phyloP scores from a whole-genome alignment of 2,329 filamentous ascomycete genomes.

The Tothia fuscella region DNA sequence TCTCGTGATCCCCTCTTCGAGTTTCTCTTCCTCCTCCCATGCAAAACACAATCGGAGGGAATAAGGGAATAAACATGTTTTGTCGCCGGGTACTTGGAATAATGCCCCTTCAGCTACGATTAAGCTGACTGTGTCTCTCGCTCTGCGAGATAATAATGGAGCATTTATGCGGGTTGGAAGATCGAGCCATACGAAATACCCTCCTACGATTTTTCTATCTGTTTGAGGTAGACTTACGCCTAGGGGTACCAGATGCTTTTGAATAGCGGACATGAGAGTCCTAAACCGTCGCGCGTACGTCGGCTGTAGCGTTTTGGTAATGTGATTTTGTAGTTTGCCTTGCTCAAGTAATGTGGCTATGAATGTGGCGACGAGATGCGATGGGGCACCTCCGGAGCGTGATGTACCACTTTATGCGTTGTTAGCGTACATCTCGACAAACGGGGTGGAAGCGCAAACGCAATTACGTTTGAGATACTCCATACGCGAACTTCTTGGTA shows the following conservation, averaged over 20 bases:
- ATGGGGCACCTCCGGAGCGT: conserved; percentile 47
- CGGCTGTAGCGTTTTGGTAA: conserved; percentile 41
- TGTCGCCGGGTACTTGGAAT: conserved; percentile 54
- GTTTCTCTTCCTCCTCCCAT: conserved; percentile 54
- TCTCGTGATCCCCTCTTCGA: conserved; percentile 56
- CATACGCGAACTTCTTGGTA: conserved; percentile 47
- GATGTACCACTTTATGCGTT: conserved; percentile 38
- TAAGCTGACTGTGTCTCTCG: conserved; percentile 51
- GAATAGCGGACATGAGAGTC: conserved; percentile 47
- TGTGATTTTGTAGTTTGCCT: conserved; percentile 40
- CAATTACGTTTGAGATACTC: conserved; percentile 46
- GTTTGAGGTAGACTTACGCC: conserved; percentile 38
- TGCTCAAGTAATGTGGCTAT: conserved; percentile 42
- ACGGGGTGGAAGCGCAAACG: conserved; percentile 15
- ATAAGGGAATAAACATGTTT: conserved; percentile 41
- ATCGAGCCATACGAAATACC: conserved; percentile 76
- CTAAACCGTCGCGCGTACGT: conserved; percentile 42
- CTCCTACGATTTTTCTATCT: conserved; percentile 23
- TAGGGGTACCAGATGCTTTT: conserved; percentile 47
- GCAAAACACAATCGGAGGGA: conserved; percentile 58
- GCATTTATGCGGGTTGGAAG: conserved; percentile 45
- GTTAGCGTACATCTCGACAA: neutral
- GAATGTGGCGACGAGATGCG: conserved; percentile 46
- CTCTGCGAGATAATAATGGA: conserved; percentile 43
- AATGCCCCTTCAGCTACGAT: conserved; percentile 55